Evolutionary conservation across 202 grass and related monocot genomes (phyloP).

Genomic region (Panicum virgatum): DNA sequence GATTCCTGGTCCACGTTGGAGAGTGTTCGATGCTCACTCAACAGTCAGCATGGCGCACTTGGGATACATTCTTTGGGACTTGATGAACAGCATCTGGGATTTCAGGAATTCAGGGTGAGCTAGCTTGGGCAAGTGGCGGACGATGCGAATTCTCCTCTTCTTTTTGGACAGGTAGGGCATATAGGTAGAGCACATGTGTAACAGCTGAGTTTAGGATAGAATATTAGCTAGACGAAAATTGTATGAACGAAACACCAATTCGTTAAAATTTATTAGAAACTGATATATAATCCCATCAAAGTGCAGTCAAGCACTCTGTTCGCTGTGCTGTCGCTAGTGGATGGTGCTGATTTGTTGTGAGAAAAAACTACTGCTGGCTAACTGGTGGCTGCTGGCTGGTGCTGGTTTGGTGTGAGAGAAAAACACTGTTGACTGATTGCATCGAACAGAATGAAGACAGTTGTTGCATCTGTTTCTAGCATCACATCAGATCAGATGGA

Average conservation of each 20-base stretch:
- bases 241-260: too few species aligned
- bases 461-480: neutral
- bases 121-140: neutral
- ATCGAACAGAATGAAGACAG: too few species aligned
- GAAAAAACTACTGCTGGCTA: too few species aligned
- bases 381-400: too few species aligned
- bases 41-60: neutral
- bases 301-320: too few species aligned
- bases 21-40: slow-evolving; percentile 13
- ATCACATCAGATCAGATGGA: neutral
- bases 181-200: neutral
- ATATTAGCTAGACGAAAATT: neutral
- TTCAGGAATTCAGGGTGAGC: neutral
- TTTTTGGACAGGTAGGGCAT: neutral
- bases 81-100: neutral
- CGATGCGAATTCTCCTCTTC: neutral
- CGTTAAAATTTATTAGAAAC: neutral
- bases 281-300: neutral
- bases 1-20: slow-evolving; percentile 15
- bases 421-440: too few species aligned
- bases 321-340: too few species aligned
- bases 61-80: neutral
- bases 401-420: too few species aligned
- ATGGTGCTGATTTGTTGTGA: too few species aligned
- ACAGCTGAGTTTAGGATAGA: neutral